Conservation (phyloP, 2,329 filamentous ascomycete genomes). For the Neonectria magnoliae region DNA sequence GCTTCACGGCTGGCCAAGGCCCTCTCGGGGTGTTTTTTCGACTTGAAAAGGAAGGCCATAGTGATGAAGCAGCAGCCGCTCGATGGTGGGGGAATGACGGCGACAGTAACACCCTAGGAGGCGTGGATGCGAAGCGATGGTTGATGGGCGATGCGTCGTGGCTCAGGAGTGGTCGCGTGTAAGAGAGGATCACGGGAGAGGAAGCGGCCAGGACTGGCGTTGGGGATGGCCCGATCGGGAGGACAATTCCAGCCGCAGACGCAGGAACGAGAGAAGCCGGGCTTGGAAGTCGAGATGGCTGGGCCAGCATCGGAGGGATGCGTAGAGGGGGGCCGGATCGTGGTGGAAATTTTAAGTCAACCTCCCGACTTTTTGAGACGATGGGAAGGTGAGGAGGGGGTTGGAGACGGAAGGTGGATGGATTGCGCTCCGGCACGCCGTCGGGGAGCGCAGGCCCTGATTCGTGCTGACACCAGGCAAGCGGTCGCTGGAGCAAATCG, state of each 20-base stretch:
- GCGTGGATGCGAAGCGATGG: conserved; percentile 19
- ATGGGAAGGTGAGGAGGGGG: conserved; percentile 36
- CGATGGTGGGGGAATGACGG: conserved; percentile 44
- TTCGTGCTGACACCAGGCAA: conserved; percentile 32
- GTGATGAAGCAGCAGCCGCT: conserved; percentile 53
- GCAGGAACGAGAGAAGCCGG: conserved; percentile 47
- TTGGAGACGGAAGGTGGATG: conserved; percentile 33
- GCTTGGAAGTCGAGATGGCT: conserved; percentile 56
- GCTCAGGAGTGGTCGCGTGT: conserved; percentile 34
- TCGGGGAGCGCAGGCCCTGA: conserved; percentile 31
- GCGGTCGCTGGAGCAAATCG: conserved; percentile 14
- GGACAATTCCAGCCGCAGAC: conserved; percentile 40
- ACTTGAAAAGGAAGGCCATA: conserved; percentile 87
- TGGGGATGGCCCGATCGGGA: conserved; percentile 26
- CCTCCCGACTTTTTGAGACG: conserved; percentile 49
- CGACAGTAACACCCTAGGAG: conserved; percentile 31
- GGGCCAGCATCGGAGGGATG: conserved; percentile 53
- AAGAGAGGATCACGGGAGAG: conserved; percentile 30
- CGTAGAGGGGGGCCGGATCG: conserved; percentile 43
- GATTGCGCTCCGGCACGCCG: conserved; percentile 34
- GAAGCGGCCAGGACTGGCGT: conserved; percentile 21
- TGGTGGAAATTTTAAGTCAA: conserved; percentile 43
- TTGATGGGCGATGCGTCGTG: conserved; percentile 13
- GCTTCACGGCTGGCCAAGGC: conserved; percentile 65
- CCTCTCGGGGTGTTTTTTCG: conserved; percentile 79